These are phyloP conservation scores for Lactuca saligna DNA, from an alignment of 129 eudicot species.

Conservation along the genomic window DNA sequence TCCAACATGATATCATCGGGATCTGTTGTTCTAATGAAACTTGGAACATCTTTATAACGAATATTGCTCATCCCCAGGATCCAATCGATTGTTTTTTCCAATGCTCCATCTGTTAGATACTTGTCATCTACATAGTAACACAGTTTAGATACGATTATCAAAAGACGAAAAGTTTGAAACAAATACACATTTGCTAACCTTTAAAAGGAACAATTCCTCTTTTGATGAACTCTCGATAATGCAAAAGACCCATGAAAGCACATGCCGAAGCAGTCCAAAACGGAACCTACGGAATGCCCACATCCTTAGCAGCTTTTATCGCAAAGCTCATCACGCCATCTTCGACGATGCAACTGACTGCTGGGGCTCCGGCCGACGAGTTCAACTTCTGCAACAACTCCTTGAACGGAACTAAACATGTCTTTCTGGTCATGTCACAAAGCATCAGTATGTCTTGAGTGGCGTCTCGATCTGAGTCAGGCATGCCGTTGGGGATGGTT, in stretches of 20 bases:
- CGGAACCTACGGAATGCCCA: constrained; percentile 58
- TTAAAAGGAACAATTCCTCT: constrained; percentile 58
- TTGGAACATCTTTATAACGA: constrained; percentile 56
- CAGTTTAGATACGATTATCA: not conserved
- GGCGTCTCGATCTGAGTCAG: constrained; percentile 45
- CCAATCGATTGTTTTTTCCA: constrained; percentile 53
- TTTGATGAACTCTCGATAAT: constrained; percentile 45
- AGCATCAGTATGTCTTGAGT: constrained; percentile 59
- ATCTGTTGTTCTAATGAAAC: constrained; percentile 57
- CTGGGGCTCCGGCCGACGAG: constrained; percentile 33
- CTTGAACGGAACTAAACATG: constrained; percentile 48
- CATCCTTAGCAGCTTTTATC: constrained; percentile 43
- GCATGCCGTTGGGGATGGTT: constrained; percentile 63
- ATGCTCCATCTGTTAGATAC: constrained; percentile 57
- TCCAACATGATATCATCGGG: constrained; percentile 64
- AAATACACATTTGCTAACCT: constrained; percentile 26
- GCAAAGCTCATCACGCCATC: constrained; percentile 68
- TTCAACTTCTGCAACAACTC: constrained; percentile 41
- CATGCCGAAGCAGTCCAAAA: constrained; percentile 68
- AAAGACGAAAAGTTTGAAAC: too few species aligned
- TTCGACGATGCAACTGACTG: constrained; percentile 47
- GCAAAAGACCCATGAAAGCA: constrained; percentile 53
- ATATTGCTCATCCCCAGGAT: constrained; percentile 51
- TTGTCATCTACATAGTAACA: constrained; percentile 40
- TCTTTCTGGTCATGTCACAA: constrained; percentile 44